Evolutionary conservation across 352 stramenopile species (phyloP).

Genomic region (Thraustochytrium striatum): DNA sequence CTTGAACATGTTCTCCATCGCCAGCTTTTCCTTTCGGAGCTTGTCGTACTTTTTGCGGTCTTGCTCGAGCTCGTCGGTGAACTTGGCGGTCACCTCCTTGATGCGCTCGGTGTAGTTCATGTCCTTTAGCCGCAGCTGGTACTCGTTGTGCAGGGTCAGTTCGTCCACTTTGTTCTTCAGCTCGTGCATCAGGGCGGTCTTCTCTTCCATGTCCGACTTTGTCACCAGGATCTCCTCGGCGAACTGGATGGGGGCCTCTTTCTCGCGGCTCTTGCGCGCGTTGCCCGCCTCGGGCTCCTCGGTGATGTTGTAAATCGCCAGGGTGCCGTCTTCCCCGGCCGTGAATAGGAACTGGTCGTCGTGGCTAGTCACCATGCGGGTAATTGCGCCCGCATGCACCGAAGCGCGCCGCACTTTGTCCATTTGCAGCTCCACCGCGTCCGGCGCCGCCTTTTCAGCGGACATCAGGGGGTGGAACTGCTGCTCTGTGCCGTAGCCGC

Average conservation of each 20-base stretch:
- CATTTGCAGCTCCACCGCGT: not conserved
- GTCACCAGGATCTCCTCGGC: constrained; percentile 87
- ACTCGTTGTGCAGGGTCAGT: constrained; percentile 73
- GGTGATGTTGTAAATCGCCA: constrained; percentile 73
- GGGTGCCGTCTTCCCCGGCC: constrained; percentile 74
- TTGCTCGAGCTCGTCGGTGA: constrained; percentile 77
- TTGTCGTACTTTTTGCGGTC: constrained; percentile 67
- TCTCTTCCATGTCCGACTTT: constrained; percentile 81
- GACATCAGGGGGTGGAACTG: not conserved
- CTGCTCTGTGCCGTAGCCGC: too few relatives aligned
- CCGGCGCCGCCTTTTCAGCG: not conserved
- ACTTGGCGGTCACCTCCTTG: constrained; percentile 80
- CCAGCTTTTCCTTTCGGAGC: constrained; percentile 77
- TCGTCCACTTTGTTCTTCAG: constrained; percentile 87
- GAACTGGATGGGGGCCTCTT: constrained; percentile 57
- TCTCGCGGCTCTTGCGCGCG: constrained; percentile 25
- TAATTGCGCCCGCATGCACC: constrained; percentile 59
- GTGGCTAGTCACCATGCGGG: constrained; percentile 72
- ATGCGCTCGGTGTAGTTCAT: constrained; percentile 67
- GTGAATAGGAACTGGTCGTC: constrained; percentile 85
- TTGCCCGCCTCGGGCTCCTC: constrained; percentile 44
- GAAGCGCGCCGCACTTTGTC: not conserved
- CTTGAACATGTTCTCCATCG: constrained; percentile 68
- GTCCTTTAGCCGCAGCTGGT: constrained; percentile 66
- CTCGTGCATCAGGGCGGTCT: constrained; percentile 76